These are phyloP conservation scores for Colletotrichum cereale DNA, from an alignment of 2,329 filamentous ascomycete species.

Conservation along the genomic window DNA sequence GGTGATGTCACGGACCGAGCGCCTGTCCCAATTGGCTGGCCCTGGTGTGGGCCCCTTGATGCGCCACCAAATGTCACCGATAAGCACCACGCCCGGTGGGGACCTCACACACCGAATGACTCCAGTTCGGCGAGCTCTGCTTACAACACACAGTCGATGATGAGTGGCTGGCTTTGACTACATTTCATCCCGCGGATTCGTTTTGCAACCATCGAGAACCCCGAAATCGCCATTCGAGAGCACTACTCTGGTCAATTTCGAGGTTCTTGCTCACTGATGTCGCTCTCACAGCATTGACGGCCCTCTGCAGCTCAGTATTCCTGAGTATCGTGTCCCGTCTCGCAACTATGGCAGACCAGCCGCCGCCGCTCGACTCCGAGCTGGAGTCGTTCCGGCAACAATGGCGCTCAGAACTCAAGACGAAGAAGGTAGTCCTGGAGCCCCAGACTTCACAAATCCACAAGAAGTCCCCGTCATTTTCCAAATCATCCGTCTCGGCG, in stretches of 20 bases:
- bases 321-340: conserved; percentile 1
- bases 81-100: conserved; percentile 30
- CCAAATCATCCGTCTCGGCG: conserved; percentile 42
- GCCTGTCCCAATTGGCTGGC: conserved; percentile 19
- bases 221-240: not conserved
- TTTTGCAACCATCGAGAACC: not conserved
- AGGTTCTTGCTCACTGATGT: conserved; percentile 2
- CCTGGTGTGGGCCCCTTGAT: conserved; percentile 4
- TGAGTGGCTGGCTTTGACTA: conserved; percentile 37
- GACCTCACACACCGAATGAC: conserved; percentile 33
- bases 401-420: conserved; percentile 85
- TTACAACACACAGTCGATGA: conserved; percentile 36
- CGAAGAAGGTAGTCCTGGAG: conserved; percentile 48
- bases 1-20: conserved; percentile 28
- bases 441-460: conserved; percentile 28
- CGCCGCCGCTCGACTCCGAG: conserved; percentile 69
- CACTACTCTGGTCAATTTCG: no score
- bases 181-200: conserved; percentile 15
- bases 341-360: conserved; percentile 30
- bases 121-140: conserved; percentile 35
- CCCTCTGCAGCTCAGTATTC: not conserved
- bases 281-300: not conserved
- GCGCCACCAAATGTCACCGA: conserved; percentile 35
- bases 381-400: conserved; percentile 87
- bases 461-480: conserved; percentile 46